Evolutionary conservation across 2,329 filamentous ascomycete species (phyloP).

Genomic region (Botryotinia convoluta): DNA sequence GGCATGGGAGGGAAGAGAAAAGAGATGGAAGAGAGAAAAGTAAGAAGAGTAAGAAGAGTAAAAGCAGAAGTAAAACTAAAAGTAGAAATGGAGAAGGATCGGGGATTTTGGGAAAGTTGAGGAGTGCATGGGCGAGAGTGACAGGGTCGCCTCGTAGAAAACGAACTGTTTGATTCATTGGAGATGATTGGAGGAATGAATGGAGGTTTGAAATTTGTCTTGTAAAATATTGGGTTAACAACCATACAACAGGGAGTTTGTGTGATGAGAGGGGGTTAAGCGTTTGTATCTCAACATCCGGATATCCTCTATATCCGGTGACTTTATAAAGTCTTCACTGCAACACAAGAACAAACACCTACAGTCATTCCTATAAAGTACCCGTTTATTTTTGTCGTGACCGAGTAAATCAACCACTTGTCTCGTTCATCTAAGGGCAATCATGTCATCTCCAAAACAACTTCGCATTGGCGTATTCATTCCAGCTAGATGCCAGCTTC

Average conservation of each 20-base stretch:
- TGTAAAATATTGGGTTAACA: not conserved
- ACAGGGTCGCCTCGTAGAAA: not conserved
- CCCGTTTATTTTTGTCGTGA: not conserved
- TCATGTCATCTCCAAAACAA: not conserved
- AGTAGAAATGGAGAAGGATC: not conserved
- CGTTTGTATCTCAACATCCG: not conserved
- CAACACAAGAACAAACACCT: not conserved
- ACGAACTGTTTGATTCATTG: not conserved
- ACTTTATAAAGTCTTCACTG: not conserved
- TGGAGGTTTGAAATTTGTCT: not conserved
- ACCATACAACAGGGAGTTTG: not conserved
- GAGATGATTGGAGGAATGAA: not conserved
- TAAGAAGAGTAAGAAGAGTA: not conserved
- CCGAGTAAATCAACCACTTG: not conserved
- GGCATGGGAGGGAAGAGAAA: not conserved
- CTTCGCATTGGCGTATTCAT: not conserved
- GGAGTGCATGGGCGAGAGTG: not conserved
- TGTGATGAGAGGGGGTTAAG: not conserved
- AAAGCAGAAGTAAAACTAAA: not conserved
- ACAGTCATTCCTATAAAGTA: not conserved
- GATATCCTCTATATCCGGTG: not conserved
- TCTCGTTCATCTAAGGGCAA: not conserved
- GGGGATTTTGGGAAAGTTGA: not conserved
- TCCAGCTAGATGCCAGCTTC: not conserved
- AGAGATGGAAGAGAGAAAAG: too few relatives aligned